These are phyloP conservation scores for Hypoxylon lienhwacheense DNA, from an alignment of 495 filamentous ascomycete species.

Conservation along the genomic window DNA sequence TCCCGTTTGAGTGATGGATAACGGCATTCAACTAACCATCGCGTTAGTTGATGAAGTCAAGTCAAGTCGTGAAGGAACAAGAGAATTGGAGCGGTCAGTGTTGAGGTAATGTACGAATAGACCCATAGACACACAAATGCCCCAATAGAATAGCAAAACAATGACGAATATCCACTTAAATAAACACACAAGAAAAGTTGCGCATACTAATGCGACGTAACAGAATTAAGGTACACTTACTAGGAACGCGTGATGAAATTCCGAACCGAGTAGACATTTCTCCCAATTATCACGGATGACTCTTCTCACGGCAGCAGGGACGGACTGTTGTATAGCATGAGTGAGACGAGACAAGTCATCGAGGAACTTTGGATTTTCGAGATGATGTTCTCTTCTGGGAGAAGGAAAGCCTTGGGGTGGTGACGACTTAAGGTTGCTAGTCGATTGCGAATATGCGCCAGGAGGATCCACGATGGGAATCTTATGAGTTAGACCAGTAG, in stretches of 20 bases:
- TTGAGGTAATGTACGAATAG: too few species aligned
- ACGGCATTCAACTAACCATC: conserved; percentile 48
- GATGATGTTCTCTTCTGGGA: conserved; percentile 42
- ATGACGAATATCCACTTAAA: too few species aligned
- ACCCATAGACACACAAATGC: too few species aligned
- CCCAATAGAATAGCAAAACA: too few species aligned
- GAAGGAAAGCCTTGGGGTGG: conserved; percentile 43
- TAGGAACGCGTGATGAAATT: conserved; percentile 54
- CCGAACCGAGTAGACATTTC: conserved; percentile 53
- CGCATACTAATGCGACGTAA: background rate
- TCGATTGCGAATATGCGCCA: conserved; percentile 9
- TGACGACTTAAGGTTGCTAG: background rate
- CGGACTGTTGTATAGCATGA: conserved; percentile 45
- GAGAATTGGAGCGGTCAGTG: background rate
- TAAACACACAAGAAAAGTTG: background rate
- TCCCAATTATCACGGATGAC: conserved; percentile 53
- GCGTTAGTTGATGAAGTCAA: background rate
- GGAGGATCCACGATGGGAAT: conserved; percentile 49
- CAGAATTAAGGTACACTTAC: conserved; percentile 39
- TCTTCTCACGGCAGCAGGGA: conserved; percentile 49
- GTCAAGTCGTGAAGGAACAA: background rate
- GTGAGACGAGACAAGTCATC: conserved; percentile 49
- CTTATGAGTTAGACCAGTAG: conserved; percentile 23
- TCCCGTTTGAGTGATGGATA: conserved; percentile 46
- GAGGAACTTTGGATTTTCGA: conserved; percentile 42